phyloP scores from a whole-genome alignment of 345 rosid genomes.

The Rhodomyrtus tomentosa region DNA sequence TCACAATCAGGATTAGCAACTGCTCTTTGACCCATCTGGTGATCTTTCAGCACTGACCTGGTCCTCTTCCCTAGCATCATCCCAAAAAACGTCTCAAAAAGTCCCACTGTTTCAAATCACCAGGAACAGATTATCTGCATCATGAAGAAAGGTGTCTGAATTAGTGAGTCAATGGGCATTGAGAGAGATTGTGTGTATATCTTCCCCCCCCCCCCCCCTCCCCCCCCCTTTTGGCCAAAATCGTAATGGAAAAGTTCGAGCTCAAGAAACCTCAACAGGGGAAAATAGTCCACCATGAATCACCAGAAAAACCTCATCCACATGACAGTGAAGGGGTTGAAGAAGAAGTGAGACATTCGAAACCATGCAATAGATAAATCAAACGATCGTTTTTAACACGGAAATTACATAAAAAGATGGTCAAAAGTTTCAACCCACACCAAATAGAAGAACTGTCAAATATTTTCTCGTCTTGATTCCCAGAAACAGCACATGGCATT shows the following conservation, averaged over 20 bases:
- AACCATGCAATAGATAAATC: background rate
- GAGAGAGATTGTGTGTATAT: background rate
- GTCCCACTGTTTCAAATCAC: background rate
- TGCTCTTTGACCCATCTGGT: background rate
- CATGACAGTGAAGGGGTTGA: background rate
- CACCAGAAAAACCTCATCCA: background rate
- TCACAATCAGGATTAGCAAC: constrained; percentile 9
- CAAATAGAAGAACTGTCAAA: background rate
- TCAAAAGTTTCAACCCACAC: background rate
- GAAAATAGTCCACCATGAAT: background rate
- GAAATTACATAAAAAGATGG: background rate
- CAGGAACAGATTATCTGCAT: background rate
- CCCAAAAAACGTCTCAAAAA: background rate
- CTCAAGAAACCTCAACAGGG: background rate
- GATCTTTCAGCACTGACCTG: constrained; percentile 43
- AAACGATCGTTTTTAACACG: background rate
- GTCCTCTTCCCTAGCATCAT: constrained; percentile 35
- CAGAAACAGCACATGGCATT: background rate
- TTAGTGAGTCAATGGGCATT: background rate
- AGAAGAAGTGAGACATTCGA: background rate
- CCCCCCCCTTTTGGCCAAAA: background rate
- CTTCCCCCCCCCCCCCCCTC: background rate
- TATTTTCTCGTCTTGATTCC: background rate
- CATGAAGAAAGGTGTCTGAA: background rate
- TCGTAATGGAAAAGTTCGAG: background rate